A percentile compares a stretch with the other conserved stretches of the same genome.
Evolutionary conservation across 1,139 yeast species (phyloP).

Genomic region (Suhomyces maxii): DNA sequence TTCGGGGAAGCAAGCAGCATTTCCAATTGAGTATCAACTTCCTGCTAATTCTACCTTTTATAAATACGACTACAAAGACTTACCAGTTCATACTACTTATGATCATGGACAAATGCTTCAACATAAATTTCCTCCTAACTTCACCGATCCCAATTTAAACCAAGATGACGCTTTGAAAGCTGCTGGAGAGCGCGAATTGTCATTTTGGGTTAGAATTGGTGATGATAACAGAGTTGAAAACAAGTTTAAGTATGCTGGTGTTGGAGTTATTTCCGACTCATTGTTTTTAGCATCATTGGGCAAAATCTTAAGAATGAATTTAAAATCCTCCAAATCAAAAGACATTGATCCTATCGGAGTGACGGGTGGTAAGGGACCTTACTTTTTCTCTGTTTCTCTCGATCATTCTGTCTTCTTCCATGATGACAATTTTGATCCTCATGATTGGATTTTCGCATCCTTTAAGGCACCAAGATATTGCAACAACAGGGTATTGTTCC

Average conservation of each 20-base stretch:
- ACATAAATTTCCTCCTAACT: slow-evolving; percentile 32
- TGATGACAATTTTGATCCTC: slow-evolving; percentile 44
- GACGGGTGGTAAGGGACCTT: slow-evolving; percentile 22
- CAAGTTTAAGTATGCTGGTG: slow-evolving; percentile 26
- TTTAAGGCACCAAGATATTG: slow-evolving; percentile 37
- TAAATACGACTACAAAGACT: slow-evolving; percentile 26
- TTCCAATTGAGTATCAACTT: slow-evolving; percentile 37
- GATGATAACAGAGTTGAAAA: slow-evolving; percentile 19
- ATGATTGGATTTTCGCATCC: slow-evolving; percentile 38
- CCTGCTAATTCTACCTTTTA: slow-evolving; percentile 28
- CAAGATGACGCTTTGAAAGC: slow-evolving; percentile 19
- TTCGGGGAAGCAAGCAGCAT: slow-evolving; percentile 14
- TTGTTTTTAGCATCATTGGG: slow-evolving; percentile 33
- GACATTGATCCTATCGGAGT: slow-evolving; percentile 5
- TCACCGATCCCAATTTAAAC: slow-evolving; percentile 17
- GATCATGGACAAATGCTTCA: slow-evolving; percentile 25
- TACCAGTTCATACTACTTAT: slow-evolving; percentile 19
- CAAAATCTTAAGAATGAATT: slow-evolving; percentile 26
- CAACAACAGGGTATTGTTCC: slow-evolving; percentile 41
- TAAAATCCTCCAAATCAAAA: slow-evolving; percentile 7
- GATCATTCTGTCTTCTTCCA: slow-evolving; percentile 47
- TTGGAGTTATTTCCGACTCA: slow-evolving; percentile 37
- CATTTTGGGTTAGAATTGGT: slow-evolving; percentile 32
- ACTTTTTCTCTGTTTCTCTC: slow-evolving; percentile 41
- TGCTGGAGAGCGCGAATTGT: slow-evolving; percentile 35